Evolutionary conservation across 192 early-diverging fungal species (phyloP).

Genomic region (Backusella morwellensis): DNA sequence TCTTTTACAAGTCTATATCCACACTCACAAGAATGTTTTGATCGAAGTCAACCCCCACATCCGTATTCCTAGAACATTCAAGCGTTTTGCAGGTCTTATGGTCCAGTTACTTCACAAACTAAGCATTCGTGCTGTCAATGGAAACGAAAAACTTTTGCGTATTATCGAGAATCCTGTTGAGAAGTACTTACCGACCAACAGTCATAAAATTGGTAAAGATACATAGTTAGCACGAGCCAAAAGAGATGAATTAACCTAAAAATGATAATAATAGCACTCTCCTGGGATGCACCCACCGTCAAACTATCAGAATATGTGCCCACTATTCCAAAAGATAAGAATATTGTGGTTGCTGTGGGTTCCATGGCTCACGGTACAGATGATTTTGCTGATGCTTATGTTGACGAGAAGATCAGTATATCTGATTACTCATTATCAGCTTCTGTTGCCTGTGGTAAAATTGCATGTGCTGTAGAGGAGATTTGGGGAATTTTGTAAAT

Average conservation of each 20-base stretch:
- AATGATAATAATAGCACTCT: slow-evolving; percentile 57
- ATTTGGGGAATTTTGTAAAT: slow-evolving; percentile 83
- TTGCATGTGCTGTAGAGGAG: slow-evolving; percentile 86
- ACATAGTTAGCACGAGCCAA: background rate
- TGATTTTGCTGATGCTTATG: slow-evolving; percentile 91
- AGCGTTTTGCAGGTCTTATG: slow-evolving; percentile 98
- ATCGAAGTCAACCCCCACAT: slow-evolving; percentile 98
- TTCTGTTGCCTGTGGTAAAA: slow-evolving; percentile 95
- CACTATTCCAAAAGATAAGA: slow-evolving; percentile 74
- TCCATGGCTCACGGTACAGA: slow-evolving; percentile 97
- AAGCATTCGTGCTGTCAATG: slow-evolving; percentile 88
- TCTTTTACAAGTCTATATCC: slow-evolving; percentile 96
- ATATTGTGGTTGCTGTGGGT: slow-evolving; percentile 90
- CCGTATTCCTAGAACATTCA: slow-evolving; percentile 99
- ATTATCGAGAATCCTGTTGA: slow-evolving; percentile 98
- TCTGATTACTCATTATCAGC: slow-evolving; percentile 97
- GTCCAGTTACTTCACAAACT: slow-evolving; percentile 98
- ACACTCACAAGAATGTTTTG: slow-evolving; percentile 90
- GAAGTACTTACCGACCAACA: slow-evolving; percentile 91
- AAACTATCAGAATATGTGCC: slow-evolving; percentile 78
- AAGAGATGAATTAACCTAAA: background rate
- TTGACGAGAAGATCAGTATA: slow-evolving; percentile 97
- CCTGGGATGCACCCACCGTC: slow-evolving; percentile 86
- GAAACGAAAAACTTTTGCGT: slow-evolving; percentile 89
- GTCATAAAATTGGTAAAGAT: slow-evolving; percentile 75